Base-by-base conservation (phyloP, 441 rosid genomes). In the Melastoma candidum region DNA sequence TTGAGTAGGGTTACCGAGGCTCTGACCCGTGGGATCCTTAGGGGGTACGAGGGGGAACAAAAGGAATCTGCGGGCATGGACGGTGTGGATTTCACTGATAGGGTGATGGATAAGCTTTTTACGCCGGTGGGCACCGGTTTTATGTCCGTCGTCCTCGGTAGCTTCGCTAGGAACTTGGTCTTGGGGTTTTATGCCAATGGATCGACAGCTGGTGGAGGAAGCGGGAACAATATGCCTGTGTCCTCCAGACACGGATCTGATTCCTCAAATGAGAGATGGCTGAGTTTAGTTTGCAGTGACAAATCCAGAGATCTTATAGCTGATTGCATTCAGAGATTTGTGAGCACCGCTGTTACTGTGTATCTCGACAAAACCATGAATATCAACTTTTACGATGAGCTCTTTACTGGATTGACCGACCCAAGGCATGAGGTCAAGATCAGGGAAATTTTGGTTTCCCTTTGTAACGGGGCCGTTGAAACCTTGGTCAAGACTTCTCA, bases 81-180 rank as follows among this genome's bases (percentile, higher is more conserved):
- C 9, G 70, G 60, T 55, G 50, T 72, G 0, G 70, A 77, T 68
- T 62, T 71, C 51, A 58, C 78, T 39, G 81, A 84, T 67, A 79
- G 59, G 75, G 74, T 86, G 11, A 73, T 79, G 73, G 97, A 86
- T 49, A 78, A 67, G 71, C 48, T 89, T 58, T 75, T 88, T 54
- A 84, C 98, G 0, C 54, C 68, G 2, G 65, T 82, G 6, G 98
- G 92, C 22, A 63, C 90, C 39, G 98, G 95, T 0, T 88, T 92
- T 66, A 74, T 78, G 29, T 92, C 98, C 0, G 83, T 75, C 22
- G 72, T 92, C 29, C 81, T 78, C 17, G 95, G 95, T 68, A 92
- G 97, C 69, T 85, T 92, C 61, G 95, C 98, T 1, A 77, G 76
- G 78, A 92, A 86, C 76, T 70, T 92, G 65, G 90, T 85, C 45